Base-by-base conservation (phyloP, 257 asterid genomes). In the Fraxinus pennsylvanica region DNA sequence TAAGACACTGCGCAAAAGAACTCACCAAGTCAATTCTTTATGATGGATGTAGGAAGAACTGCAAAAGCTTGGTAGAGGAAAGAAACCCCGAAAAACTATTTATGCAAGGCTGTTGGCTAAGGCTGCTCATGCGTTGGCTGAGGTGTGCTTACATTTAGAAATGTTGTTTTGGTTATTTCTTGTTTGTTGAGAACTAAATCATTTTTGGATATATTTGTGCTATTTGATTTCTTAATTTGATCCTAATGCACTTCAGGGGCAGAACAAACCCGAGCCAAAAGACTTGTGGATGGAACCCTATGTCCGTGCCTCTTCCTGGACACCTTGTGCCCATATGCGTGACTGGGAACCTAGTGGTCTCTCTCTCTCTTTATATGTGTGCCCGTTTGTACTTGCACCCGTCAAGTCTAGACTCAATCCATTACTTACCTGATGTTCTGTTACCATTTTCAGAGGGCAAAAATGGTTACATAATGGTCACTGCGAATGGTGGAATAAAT, bases 401-500 rank as follows among this genome's bases (percentile, higher is more conserved):
- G 75, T 74, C 71, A 76, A 36, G 59, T 66, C 76, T 75, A 50
- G 71, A 71, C 57, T 68, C 73, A 29, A 45, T 52, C 6, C 54
- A 14, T 13, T 25, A 39, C 52, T 21, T 72, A 67, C 73, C 80
- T 83, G 80, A 81, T 57, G 45, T 25, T 43, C 19, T 71, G 68
- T 63, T 70, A 17, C 77, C 73, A 29, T 63, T 87, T 82, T 77
- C 93, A 96, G 97, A 86, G 82, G 97, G 97, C 71, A 83, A 45
- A 50, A 88, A 72, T 87, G 99, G 99, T 79, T 93, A 86, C 83
- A 82, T 96, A 77, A 87, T 93, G 94, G 89, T 93, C 82, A 93
- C 94, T 72, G 99, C 98, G 80, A 96, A 96, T 87, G 99, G 99
- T 72, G 99, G 99, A 76, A 92, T 93, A 86, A 96, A 96, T 88